phyloP scores from a whole-genome alignment of 2,329 filamentous ascomycete genomes.

The Orbilia oligospora region DNA sequence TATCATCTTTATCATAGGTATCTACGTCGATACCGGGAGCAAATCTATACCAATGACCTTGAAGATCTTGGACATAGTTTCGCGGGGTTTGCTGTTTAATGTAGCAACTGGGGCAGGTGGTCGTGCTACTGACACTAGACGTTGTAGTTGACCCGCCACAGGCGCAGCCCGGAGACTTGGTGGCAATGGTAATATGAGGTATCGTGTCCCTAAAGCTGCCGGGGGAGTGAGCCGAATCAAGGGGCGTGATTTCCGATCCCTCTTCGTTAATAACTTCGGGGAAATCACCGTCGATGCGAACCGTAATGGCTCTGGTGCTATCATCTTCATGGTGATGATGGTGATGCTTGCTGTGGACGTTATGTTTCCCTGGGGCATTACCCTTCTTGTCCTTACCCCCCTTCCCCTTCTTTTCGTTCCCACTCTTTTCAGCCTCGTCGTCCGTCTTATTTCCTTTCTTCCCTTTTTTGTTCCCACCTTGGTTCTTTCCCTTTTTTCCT shows the following conservation, averaged over 20 bases:
- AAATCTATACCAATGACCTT: constrained; percentile 42
- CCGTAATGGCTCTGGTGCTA: constrained; percentile 28
- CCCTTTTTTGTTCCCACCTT: constrained; percentile 35
- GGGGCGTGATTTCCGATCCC: constrained; percentile 24
- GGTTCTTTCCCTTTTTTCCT: constrained; percentile 20
- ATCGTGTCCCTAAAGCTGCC: constrained; percentile 20
- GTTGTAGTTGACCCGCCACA: constrained; percentile 26
- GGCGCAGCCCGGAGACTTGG: constrained; percentile 33
- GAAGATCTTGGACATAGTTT: constrained; percentile 47
- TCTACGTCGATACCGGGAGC: constrained; percentile 47
- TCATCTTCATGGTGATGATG: constrained; percentile 46
- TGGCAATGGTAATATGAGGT: constrained; percentile 44
- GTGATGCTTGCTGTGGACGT: constrained; percentile 35
- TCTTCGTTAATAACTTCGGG: constrained; percentile 40
- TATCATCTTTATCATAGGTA: constrained; percentile 38
- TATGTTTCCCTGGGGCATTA: constrained; percentile 7
- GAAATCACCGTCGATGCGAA: constrained; percentile 20
- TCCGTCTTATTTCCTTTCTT: constrained; percentile 39
- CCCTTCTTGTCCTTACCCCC: constrained; percentile 41
- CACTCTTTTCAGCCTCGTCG: constrained; percentile 30
- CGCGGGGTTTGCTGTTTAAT: constrained; percentile 55
- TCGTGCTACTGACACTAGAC: constrained; percentile 26
- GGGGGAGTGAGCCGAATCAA: constrained; percentile 53
- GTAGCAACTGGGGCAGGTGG: constrained; percentile 47
- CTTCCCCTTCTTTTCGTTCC: constrained; percentile 30